A percentile compares a stretch with the other conserved stretches of the same genome.
Conservation (phyloP, 495 filamentous ascomycete species). For the Sporormia fimetaria region DNA sequence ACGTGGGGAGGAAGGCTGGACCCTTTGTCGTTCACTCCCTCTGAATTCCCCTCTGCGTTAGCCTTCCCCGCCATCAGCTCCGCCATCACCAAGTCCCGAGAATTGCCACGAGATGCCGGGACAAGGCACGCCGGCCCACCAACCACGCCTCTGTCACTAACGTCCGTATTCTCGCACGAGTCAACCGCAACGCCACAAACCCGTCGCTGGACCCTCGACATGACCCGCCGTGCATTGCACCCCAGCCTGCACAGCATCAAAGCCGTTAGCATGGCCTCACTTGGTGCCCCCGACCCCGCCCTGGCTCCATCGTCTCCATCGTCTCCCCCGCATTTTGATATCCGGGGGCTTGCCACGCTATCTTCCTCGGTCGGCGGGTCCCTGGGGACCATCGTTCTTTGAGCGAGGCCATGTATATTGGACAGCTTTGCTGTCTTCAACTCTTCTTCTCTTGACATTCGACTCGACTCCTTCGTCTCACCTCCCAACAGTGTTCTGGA, state of each 20-base stretch:
- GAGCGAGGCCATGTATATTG: too few relatives aligned
- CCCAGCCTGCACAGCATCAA: too few relatives aligned
- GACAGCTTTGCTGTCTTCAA: too few relatives aligned
- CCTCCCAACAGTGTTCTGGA: not conserved
- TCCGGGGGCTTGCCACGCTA: conserved; percentile 1
- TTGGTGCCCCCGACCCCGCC: conserved; percentile 9
- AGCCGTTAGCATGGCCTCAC: not conserved
- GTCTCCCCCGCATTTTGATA: conserved; percentile 13
- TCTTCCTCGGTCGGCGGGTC: conserved; percentile 8
- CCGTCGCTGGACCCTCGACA: too few relatives aligned
- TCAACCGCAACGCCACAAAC: conserved; percentile 1
- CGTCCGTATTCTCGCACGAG: not conserved
- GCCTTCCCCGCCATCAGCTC: too few relatives aligned
- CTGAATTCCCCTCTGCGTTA: too few relatives aligned
- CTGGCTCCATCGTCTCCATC: too few relatives aligned
- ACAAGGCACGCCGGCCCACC: not conserved
- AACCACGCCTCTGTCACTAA: not conserved
- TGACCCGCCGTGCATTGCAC: too few relatives aligned
- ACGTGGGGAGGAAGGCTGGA: too few relatives aligned
- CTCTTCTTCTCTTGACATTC: conserved; percentile 1
- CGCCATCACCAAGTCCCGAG: too few relatives aligned
- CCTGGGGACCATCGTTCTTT: too few relatives aligned
- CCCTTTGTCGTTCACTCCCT: too few relatives aligned
- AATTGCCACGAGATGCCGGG: conserved; percentile 1
- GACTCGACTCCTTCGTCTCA: conserved; percentile 6